Percentiles rank a stretch among this genome's conserved stretches.
Conservation (phyloP, 75 land plant species). For the Selaginella tamariscina region DNA sequence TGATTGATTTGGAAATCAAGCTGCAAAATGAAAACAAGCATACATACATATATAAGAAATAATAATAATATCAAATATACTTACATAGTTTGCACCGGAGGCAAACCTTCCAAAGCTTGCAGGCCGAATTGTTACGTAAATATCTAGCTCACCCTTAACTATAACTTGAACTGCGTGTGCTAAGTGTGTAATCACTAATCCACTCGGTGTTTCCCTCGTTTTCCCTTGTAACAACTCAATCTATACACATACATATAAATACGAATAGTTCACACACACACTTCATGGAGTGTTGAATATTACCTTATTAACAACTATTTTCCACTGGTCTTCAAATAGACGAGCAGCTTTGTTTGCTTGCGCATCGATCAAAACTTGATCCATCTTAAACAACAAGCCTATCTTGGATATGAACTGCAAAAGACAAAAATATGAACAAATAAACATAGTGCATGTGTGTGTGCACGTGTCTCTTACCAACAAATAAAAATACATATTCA, state of each 20-base stretch:
- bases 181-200: not conserved
- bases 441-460: too few species aligned
- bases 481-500: too few species aligned
- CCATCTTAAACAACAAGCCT: not conserved
- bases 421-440: not conserved
- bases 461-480: too few species aligned
- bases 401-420: constrained; percentile 6
- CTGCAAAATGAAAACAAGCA: not conserved
- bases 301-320: constrained; percentile 1
- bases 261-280: too few species aligned
- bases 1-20: constrained; percentile 1
- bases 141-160: not conserved
- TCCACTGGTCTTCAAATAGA: constrained; percentile 7
- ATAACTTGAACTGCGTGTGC: not conserved
- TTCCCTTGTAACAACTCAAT: not conserved
- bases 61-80: not conserved
- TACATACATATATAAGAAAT: not conserved
- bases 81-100: constrained; percentile 3
- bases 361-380: not conserved
- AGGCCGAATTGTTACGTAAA: not conserved
- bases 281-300: too few species aligned
- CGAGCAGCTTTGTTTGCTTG: not conserved
- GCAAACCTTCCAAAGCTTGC: constrained; percentile 5
- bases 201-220: not conserved
- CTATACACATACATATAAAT: too few species aligned